Conservation (phyloP, 2,329 filamentous ascomycete genomes). For the Hymenoscyphus albidus region DNA sequence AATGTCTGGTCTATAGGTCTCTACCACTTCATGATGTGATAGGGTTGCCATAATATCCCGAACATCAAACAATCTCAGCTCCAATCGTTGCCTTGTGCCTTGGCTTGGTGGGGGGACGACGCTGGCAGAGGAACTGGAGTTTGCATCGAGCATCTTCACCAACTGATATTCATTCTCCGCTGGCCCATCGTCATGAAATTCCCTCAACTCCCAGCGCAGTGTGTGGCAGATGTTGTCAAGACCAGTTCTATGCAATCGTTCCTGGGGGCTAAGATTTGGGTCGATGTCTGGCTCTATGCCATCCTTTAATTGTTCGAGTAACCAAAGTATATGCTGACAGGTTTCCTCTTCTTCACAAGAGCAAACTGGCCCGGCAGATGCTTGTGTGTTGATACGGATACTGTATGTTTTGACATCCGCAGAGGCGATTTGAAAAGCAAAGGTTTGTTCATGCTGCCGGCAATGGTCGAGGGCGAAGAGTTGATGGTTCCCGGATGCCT, state of each 20-base stretch:
- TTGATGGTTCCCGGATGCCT: not conserved
- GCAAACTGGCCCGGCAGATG: conserved; percentile 19
- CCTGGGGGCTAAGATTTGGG: conserved; percentile 18
- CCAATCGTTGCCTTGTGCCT: conserved; percentile 20
- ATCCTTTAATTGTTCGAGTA: conserved; percentile 21
- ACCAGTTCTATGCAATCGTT: conserved; percentile 24
- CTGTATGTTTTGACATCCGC: conserved; percentile 26
- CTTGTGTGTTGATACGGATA: conserved; percentile 25
- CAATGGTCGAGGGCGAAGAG: conserved; percentile 29
- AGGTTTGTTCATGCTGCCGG: conserved; percentile 23
- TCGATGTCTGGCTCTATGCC: not conserved
- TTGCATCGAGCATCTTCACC: conserved; percentile 20
- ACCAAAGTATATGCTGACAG: conserved; percentile 29
- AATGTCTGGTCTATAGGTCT: conserved; percentile 27
- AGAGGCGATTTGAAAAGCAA: conserved; percentile 32
- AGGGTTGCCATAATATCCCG: conserved; percentile 33
- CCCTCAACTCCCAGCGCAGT: conserved; percentile 29
- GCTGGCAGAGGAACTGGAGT: not conserved
- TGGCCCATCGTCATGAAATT: conserved; percentile 16
- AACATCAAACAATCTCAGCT: conserved; percentile 20
- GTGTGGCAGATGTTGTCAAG: conserved; percentile 29
- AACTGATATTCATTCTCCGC: conserved; percentile 28
- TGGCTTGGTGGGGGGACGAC: not conserved
- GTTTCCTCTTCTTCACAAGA: conserved; percentile 21
- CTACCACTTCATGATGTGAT: conserved; percentile 18